Evolutionary conservation across 176 grass and related monocot species (phyloP).

Genomic region (Musa schizocarpa): DNA sequence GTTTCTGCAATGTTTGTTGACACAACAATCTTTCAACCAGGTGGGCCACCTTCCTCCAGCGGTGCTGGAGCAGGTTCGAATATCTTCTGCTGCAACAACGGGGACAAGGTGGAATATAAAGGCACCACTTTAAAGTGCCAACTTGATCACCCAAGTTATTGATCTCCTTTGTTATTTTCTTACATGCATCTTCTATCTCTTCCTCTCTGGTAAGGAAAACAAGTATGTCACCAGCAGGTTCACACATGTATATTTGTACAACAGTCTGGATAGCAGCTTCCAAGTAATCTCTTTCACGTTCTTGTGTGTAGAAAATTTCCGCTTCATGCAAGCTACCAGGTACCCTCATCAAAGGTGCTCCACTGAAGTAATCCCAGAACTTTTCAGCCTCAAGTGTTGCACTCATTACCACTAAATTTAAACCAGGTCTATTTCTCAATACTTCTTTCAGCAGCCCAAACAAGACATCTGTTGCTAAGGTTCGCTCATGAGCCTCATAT

Average conservation of each 20-base stretch:
- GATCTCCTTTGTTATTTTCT: conserved; percentile 85
- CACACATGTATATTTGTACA: conserved; percentile 87
- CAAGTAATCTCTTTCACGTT: conserved; percentile 93
- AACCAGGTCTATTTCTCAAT: conserved; percentile 67
- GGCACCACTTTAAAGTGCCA: conserved; percentile 88
- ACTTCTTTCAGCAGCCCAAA: conserved; percentile 97
- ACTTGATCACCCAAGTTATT: conserved; percentile 94
- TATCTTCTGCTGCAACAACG: conserved; percentile 89
- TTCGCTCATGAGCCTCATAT: conserved; percentile 93
- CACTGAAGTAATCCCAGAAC: conserved; percentile 71
- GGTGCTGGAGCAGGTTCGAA: conserved; percentile 80
- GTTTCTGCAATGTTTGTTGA: conserved; percentile 97
- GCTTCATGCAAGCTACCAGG: conserved; percentile 85
- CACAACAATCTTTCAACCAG: conserved; percentile 96
- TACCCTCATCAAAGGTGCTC: conserved; percentile 83
- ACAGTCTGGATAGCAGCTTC: conserved; percentile 88
- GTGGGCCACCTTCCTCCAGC: conserved; percentile 52
- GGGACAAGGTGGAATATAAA: conserved; percentile 83
- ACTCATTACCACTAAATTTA: conserved; percentile 96
- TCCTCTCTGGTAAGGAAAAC: conserved; percentile 98
- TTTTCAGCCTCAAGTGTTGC: conserved; percentile 95
- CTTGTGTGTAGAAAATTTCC: conserved; percentile 98
- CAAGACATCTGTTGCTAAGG: conserved; percentile 81
- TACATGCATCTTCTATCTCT: conserved; percentile 98
- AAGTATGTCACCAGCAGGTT: conserved; percentile 79